These are phyloP conservation scores for Candida quercuum DNA, from an alignment of 805 yeast species.

Conservation along the genomic window DNA sequence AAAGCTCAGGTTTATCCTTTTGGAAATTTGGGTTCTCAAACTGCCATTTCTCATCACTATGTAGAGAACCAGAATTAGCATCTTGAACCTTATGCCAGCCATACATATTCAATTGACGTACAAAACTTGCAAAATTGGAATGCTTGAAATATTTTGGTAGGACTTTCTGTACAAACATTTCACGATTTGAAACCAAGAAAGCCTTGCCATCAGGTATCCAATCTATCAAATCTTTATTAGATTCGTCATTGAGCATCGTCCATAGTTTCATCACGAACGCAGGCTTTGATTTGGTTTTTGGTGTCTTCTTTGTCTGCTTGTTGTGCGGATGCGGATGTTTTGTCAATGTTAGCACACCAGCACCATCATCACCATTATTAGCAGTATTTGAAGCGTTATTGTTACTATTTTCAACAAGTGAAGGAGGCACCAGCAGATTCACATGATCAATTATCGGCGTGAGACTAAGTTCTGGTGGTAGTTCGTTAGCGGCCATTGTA, in stretches of 20 bases:
- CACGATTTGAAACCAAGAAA: slow-evolving; percentile 80
- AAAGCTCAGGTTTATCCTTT: slow-evolving; percentile 72
- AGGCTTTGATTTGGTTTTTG: slow-evolving; percentile 52
- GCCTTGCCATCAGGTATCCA: slow-evolving; percentile 87
- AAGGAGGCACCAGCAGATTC: not conserved
- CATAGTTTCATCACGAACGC: slow-evolving; percentile 92
- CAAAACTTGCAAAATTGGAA: slow-evolving; percentile 91
- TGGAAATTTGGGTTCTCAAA: slow-evolving; percentile 80
- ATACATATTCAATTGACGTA: slow-evolving; percentile 94
- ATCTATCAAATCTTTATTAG: slow-evolving; percentile 62
- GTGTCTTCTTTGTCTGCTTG: not conserved
- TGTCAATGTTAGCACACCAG: not conserved
- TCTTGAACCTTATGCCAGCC: slow-evolving; percentile 99
- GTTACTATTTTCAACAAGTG: not conserved
- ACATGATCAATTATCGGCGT: not conserved
- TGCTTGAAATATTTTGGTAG: slow-evolving; percentile 94
- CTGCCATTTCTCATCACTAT: slow-evolving; percentile 80
- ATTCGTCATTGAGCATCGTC: slow-evolving; percentile 88
- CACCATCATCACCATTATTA: not conserved
- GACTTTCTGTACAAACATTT: slow-evolving; percentile 71
- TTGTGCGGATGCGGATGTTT: not conserved
- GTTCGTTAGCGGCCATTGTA: too few species aligned
- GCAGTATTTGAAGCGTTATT: not conserved
- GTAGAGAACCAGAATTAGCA: slow-evolving; percentile 67
- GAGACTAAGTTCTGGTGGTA: not conserved